Evolutionary conservation across 2,329 filamentous ascomycete species (phyloP), one percentile per base, ranked within the genome.

Genomic region (Teratosphaeria gauchensis): DNA sequence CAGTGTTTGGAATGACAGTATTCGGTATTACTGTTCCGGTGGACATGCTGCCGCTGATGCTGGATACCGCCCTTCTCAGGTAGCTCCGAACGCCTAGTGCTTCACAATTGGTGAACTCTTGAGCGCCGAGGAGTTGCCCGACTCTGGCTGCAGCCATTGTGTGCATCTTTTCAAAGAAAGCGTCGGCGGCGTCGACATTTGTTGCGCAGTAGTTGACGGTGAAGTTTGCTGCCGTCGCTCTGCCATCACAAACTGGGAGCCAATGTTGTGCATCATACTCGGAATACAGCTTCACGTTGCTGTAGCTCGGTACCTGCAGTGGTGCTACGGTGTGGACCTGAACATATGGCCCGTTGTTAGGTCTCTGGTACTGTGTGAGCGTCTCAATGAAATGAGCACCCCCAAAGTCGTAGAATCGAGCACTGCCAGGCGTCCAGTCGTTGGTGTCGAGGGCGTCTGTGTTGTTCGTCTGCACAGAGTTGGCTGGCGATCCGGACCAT

Each of bases 171-270:
- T 62, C 58, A 48, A 64, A 42, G 24, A 60, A 14, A 48, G n/a
- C 42, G 6, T 24, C 52, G 12, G 48, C 60, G 19, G 48, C 42
- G 9, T 53, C 60, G 12, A 54, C 58, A 38, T 63, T 62, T 5
- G 64, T 65, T 7, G 64, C 58, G 58, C 64, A 66, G 55, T 60
- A 65, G n/a, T 59, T 48, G 42, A 59, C 55, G 4, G 62, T 65
- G 54, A 63, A 62, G 56, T 64, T 63, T 8, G 61, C 42, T 24
- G 31, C 56, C 31, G 59, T 62, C 19, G 64, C 64, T 31, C 57
- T 60, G 19, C 62, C 64, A 38, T 61, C 58, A 54, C 63, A 66
- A 9, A 62, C 58, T 11, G 57, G 54, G 30, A 42, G 55, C 54
- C 61, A 58, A 16, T 48, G 55, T 32, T 59, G 58, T 16, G 56